Base-by-base conservation (phyloP, 2,329 filamentous ascomycete species). In the Pseudocercospora fijiensis region DNA sequence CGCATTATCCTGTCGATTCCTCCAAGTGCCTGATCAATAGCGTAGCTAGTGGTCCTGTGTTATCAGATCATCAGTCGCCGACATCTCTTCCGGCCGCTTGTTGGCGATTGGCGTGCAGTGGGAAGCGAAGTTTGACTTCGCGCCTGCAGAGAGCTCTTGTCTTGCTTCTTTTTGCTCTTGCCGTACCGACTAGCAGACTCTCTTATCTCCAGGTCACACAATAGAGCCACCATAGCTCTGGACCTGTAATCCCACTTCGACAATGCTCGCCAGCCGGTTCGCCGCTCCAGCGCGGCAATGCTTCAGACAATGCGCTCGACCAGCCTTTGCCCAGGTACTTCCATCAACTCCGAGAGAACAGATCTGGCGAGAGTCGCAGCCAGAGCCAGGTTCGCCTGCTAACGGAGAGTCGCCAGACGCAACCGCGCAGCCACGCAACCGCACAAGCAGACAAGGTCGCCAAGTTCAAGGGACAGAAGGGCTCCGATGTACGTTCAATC, bases 391-490 rank as follows among this genome's bases (percentile, higher is more conserved):
- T 49, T 43, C 22, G 18, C 7, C 43, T 52, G 61, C 63, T 66
- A 51, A 67, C 27, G 9, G 22, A 20, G 4, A 24, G n/a, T 43
- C 27, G 57, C 33, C 64, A 67, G 65, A 60, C 62, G 33, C 64
- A 62, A 51, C 64, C 64, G 52, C 64, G 67, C 64, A 62, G 61
- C 56, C 69, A 68, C 49, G 67, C 69, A 57, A 86, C 76, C 73
- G 76, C 75, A 74, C 78, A 80, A 66, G 80, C 85, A 65, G 86
- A 90, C 47, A 86, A 86, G 74, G 92, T 98, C 74, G 95, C 93
- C 79, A 91, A 95, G 83, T 99, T 97, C 84, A 89, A 91, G 76
- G 95, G 94, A 73, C 85, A 87, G 78, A 97, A 96, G 83, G 91
- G 90, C 77, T 83, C 89, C 77, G 89, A 94, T 84, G 91, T 95